Evolutionary conservation across 1,139 yeast genomes (phyloP), one percentile per base, ranked within the genome.

Genomic region (Magnusiomyces suaveolens): DNA sequence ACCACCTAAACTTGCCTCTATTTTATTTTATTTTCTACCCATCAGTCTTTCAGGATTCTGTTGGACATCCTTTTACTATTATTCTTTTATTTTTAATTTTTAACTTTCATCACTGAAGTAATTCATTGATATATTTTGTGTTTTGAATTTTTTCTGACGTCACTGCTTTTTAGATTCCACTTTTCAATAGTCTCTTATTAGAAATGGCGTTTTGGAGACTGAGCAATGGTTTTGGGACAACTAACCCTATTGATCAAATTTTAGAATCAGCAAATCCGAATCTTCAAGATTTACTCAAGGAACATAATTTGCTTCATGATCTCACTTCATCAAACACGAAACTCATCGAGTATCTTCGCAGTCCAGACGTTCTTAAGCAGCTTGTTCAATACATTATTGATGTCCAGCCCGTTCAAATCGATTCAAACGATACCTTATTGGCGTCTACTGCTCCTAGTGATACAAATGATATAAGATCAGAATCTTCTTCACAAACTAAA

Each of bases 261-360:
- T 76, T 92, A 60, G 87, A 84, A 62, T 75, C 75, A 60, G 76
- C 79, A 51, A 75, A 75, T 59, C 72, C 71, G 60, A 66, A 83
- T 4, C 73, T 90, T 56, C 76, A 80, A 56, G 87, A 86, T 61
- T 71, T 90, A 43, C 74, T 90, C 60, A 96, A 89, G 64, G 96
- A 90, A 65, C 87, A 82, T 60, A 97, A 89, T 62, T 74, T 92
- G 53, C 75, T 89, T 39, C 95, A 90, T 60, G 96, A 90, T 66
- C 75, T 90, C 50, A 74, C 86, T 62, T 82, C 89, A 39, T 88
- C 95, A 58, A 90, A 90, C 68, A 81, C 92, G 43, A 80, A 83
- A 70, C 77, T 90, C 56, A 77, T 89, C 57, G 94, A 88, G 67
- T 89, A 84, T 66, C 74, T 90, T 57, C 75, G 96, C 56, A 86